These are phyloP conservation scores for Trichoderma koningiopsis DNA, from an alignment of 2,329 filamentous ascomycete genomes.

Conservation along the genomic window DNA sequence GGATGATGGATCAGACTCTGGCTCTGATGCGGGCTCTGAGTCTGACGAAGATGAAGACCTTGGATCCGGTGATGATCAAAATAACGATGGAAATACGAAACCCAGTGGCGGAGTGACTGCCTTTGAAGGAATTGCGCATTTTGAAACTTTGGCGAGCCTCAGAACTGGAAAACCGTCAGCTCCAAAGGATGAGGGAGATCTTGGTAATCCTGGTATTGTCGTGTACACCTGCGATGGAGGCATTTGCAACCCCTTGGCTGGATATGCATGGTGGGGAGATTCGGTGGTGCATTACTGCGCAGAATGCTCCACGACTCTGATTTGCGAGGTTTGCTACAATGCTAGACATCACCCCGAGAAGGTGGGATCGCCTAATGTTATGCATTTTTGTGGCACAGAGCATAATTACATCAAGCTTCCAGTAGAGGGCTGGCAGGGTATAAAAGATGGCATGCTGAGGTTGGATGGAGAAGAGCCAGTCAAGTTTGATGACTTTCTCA, in stretches of 20 bases:
- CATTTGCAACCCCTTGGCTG: constrained; percentile 25
- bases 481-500: constrained; percentile 27
- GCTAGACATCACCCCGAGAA: constrained; percentile 23
- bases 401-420: constrained; percentile 32
- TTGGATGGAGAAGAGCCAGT: constrained; percentile 29
- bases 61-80: not conserved
- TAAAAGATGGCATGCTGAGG: constrained; percentile 30
- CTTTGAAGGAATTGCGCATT: not conserved
- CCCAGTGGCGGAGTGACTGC: not conserved
- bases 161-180: not conserved
- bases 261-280: constrained; percentile 29
- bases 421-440: constrained; percentile 32
- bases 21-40: not conserved
- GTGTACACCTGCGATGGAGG: constrained; percentile 27
- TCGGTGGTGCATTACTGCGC: constrained; percentile 30
- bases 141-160: not conserved
- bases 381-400: constrained; percentile 27
- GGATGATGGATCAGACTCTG: not conserved
- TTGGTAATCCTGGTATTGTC: not conserved
- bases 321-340: constrained; percentile 32
- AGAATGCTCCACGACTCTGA: constrained; percentile 29
- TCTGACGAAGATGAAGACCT: not conserved
- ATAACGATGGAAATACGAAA: not conserved
- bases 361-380: constrained; percentile 8
- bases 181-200: constrained; percentile 25